Evolutionary conservation across 106 monocot genomes (phyloP).

Genomic region (Acanthochlamys bracteata): DNA sequence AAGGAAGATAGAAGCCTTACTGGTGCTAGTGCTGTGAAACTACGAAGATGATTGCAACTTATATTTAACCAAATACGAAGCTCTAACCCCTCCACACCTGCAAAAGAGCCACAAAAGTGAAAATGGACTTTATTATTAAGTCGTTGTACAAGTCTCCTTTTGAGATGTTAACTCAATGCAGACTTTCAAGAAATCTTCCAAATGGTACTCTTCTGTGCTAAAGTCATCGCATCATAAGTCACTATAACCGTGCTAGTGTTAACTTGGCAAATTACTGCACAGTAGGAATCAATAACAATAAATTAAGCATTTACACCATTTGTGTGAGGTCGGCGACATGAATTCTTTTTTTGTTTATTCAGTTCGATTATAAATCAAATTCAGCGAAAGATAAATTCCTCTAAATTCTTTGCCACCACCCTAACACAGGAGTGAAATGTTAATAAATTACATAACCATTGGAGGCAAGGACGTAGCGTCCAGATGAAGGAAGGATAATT

Average conservation of each 20-base stretch:
- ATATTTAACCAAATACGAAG: conserved; percentile 70
- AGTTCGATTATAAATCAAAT: too few species aligned
- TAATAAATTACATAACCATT: conserved; percentile 4
- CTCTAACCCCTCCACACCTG: conserved; percentile 91
- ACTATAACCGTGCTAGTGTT: conserved; percentile 60
- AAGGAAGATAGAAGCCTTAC: conserved; percentile 37
- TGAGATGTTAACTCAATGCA: background rate
- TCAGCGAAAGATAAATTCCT: too few species aligned
- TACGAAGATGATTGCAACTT: conserved; percentile 52
- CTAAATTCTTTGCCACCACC: too few species aligned
- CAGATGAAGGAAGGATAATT: background rate
- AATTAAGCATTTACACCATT: too few species aligned
- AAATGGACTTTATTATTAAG: conserved; percentile 14
- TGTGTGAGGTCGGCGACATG: too few species aligned
- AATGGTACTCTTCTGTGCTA: conserved; percentile 3
- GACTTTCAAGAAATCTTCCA: background rate
- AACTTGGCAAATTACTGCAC: conserved; percentile 83
- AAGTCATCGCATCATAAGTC: conserved; percentile 35
- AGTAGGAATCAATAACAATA: too few species aligned
- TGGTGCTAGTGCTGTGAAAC: conserved; percentile 70
- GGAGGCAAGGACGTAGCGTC: too few species aligned
- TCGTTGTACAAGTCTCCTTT: conserved; percentile 40
- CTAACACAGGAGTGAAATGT: too few species aligned
- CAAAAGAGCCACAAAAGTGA: conserved; percentile 2
- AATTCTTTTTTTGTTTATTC: too few species aligned